Evolutionary conservation across 306 rosid genomes (phyloP).

Genomic region (Pyrus bretschneideri): DNA sequence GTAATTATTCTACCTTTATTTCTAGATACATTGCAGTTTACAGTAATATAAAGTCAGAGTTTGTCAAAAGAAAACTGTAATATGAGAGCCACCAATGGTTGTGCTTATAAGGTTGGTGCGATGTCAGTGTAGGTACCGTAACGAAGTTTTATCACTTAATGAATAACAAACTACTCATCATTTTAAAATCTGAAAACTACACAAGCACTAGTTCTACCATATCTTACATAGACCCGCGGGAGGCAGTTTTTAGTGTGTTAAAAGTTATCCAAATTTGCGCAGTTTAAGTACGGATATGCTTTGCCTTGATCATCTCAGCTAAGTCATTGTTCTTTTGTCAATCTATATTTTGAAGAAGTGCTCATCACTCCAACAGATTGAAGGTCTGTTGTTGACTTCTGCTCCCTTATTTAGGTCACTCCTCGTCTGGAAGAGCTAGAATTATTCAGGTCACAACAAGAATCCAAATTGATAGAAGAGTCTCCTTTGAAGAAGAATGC

Average conservation of each 20-base stretch:
- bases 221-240: background rate
- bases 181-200: background rate
- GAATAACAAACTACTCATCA: background rate
- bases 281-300: background rate
- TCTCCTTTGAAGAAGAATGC: conserved; percentile 39
- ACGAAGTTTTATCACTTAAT: background rate
- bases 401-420: conserved; percentile 41
- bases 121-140: background rate
- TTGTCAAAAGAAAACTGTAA: background rate
- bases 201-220: background rate
- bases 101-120: background rate
- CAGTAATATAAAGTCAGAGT: background rate
- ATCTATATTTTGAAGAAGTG: background rate
- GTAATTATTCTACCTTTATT: background rate
- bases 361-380: background rate
- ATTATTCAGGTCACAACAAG: conserved; percentile 59
- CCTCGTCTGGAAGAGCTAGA: conserved; percentile 73
- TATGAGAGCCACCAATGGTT: background rate
- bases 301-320: background rate
- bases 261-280: background rate
- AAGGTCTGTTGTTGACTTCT: background rate
- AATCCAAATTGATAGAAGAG: conserved; percentile 49
- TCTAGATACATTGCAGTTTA: background rate
- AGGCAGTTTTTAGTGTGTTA: background rate
- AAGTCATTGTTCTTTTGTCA: background rate